Evolutionary conservation across 176 grass and related monocot genomes (phyloP).

Genomic region (Aegilops bicornis): DNA sequence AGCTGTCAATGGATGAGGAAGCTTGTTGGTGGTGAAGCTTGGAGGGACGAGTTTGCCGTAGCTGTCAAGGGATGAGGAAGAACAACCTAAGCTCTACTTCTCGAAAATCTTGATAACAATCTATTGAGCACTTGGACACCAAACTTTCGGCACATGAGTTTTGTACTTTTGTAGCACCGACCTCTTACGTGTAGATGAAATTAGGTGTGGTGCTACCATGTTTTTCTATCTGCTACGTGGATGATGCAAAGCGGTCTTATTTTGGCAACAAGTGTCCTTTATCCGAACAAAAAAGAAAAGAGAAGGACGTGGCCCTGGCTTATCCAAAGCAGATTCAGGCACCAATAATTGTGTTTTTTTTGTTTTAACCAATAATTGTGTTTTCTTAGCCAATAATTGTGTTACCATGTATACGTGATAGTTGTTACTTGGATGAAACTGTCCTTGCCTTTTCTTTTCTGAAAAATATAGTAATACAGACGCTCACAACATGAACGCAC

Average conservation of each 20-base stretch:
- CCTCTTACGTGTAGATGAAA: background rate
- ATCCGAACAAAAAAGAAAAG: too few species aligned
- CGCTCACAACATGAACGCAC: too few species aligned
- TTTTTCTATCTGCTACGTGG: background rate
- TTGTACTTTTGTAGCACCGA: background rate
- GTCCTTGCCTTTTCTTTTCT: too few species aligned
- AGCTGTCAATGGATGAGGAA: too few species aligned
- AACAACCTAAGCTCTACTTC: too few species aligned
- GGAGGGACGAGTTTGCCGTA: too few species aligned
- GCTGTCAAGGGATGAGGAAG: too few species aligned
- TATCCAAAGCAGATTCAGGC: background rate
- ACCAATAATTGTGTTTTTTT: background rate
- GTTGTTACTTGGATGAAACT: background rate
- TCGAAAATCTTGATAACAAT: background rate
- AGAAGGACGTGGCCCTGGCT: background rate
- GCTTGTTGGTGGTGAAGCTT: too few species aligned
- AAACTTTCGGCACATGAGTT: background rate
- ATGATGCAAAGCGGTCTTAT: background rate
- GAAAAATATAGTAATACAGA: too few species aligned
- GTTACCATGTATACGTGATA: background rate
- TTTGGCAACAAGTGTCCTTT: conserved; percentile 9
- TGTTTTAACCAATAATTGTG: too few species aligned
- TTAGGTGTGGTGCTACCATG: background rate
- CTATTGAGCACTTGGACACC: background rate
- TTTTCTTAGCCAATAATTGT: too few species aligned